Evolutionary conservation across 169 alveolate species (phyloP).

Genomic region (Eimeria nieschulzi): DNA sequence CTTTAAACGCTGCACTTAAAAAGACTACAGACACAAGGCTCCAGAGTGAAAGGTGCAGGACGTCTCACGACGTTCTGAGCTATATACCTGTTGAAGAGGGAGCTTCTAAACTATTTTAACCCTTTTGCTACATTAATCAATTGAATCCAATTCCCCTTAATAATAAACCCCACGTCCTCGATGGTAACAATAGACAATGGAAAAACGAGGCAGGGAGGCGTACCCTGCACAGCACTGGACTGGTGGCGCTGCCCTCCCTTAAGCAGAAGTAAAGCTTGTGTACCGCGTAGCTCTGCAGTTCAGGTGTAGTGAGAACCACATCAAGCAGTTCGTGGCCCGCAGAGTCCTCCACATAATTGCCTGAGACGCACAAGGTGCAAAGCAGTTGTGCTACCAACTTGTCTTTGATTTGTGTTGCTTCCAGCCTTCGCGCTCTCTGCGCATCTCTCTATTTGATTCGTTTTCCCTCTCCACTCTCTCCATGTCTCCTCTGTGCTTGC

Average conservation of each 20-base stretch:
- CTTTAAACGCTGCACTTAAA: not conserved
- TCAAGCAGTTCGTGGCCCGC: conserved; percentile 16
- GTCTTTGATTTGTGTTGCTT: not conserved
- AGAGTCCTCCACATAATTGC: conserved; percentile 51
- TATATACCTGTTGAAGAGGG: no score
- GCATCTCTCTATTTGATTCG: not conserved
- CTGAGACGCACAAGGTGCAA: not conserved
- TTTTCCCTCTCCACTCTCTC: not conserved
- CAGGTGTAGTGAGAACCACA: conserved; percentile 39
- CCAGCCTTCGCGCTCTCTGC: not conserved
- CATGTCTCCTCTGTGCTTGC: not conserved
- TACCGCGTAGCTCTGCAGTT: conserved; percentile 64
- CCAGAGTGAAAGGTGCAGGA: not conserved
- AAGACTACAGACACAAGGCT: not conserved
- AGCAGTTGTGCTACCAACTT: not conserved
- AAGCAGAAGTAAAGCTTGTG: conserved; percentile 69
- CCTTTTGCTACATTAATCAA: no score
- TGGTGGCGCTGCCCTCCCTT: conserved; percentile 33
- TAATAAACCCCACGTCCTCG: not conserved
- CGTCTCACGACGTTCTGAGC: not conserved
- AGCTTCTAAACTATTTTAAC: no score
- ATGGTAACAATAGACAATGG: not conserved
- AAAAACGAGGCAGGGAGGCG: not conserved
- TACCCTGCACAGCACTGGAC: conserved; percentile 36
- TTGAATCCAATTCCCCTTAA: no score